Base-by-base conservation (phyloP, 768 basidiomycete genomes). In the Sporobolomyces roseus region DNA sequence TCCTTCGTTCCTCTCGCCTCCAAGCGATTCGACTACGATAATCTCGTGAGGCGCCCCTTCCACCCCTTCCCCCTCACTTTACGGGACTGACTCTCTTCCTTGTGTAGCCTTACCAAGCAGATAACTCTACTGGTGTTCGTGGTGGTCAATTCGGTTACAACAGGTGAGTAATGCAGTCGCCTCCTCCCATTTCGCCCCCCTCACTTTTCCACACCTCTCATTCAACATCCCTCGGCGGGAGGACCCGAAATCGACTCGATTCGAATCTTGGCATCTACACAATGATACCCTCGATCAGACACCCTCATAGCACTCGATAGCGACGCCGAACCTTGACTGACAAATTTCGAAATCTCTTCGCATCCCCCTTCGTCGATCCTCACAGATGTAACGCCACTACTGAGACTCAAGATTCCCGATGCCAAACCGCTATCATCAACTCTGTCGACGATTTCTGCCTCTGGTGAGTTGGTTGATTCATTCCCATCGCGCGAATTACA, bases 21-120 rank as follows among this genome's bases (percentile, higher is more conserved):
- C 1, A 75, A 75, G 64, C 50, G 62, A 9, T 75, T 66, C 66
- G 23, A 61, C 9, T 73, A 69, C 43, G 4, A 46, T 41, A 63
- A 65, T 45, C 43, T 73, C 6, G 70, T 71, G 10, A 36, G 63
- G 38, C 19, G 7, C 23, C 35, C 33, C 21, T 27, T 21, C 49
- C 23, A 43, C 23, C 12, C 25, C 35, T 21, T 33, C 38, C 30
- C 8, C 25, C 25, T 29, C 25, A 32, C 38, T 36, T 51, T 45
- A 41, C 38, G 27, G 29, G 27, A 4, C 32, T 21, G 10, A 10
- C 14, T 16, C 52, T 55, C n/a, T n/a, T n/a, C n/a, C n/a, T n/a
- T n/a, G n/a, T n/a, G 35, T 56, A 85, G 84, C 85, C 85, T 3
- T 81, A 83, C 74, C 80, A 85, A 77, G 84, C 80, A 45, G 82